These are phyloP conservation scores for Periglandula ipomoeae DNA, from an alignment of 2,329 filamentous ascomycete genomes.

Conservation along the genomic window DNA sequence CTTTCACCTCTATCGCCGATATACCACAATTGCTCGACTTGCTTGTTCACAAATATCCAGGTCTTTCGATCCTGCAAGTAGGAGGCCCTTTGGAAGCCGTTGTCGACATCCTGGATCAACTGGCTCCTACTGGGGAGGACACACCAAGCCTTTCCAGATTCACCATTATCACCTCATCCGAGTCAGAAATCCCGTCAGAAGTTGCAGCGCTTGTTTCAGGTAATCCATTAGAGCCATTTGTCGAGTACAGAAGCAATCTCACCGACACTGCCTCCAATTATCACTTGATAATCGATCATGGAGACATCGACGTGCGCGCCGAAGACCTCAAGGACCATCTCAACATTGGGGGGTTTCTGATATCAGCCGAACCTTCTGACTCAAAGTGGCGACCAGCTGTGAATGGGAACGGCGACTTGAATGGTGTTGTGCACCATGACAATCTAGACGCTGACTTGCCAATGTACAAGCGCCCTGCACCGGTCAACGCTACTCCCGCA, in stretches of 20 bases:
- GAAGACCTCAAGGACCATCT: conserved; percentile 16
- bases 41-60: conserved; percentile 30
- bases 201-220: conserved; percentile 9
- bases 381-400: background rate
- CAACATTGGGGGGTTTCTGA: conserved; percentile 19
- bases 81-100: conserved; percentile 18
- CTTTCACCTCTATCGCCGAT: conserved; percentile 14
- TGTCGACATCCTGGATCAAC: conserved; percentile 16
- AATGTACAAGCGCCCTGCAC: conserved; percentile 1
- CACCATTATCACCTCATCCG: conserved; percentile 16
- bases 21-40: conserved; percentile 21
- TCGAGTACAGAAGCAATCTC: conserved; percentile 19
- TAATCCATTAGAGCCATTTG: conserved; percentile 12
- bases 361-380: conserved; percentile 7
- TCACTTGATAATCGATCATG: conserved; percentile 22
- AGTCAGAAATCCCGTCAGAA: conserved; percentile 3
- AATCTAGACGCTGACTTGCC: background rate
- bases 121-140: conserved; percentile 15
- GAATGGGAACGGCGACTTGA: background rate
- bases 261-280: conserved; percentile 19
- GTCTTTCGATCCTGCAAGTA: conserved; percentile 29
- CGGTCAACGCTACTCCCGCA: background rate
- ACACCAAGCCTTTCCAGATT: conserved; percentile 26
- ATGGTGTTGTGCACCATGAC: background rate
- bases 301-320: conserved; percentile 9